These are phyloP conservation scores for Starmerella vaccinii DNA, from an alignment of 805 yeast genomes.

Conservation along the genomic window DNA sequence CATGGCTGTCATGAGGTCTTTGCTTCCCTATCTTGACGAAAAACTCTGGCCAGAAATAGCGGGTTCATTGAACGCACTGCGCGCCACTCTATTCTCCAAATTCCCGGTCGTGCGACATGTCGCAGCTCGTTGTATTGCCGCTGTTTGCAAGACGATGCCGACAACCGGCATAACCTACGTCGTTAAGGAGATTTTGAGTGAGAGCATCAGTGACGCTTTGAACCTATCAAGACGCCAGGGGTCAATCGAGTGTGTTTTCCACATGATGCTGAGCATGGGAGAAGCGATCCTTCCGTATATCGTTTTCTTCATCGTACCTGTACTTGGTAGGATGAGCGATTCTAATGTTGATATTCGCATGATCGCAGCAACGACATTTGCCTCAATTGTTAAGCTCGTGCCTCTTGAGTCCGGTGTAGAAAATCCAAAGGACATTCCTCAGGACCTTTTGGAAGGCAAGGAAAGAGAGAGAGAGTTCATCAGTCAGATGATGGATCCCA, in stretches of 20 bases:
- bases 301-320: conserved; percentile 90
- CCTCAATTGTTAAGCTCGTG: conserved; percentile 85
- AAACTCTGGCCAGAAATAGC: conserved; percentile 38
- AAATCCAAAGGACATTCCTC: conserved; percentile 86
- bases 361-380: conserved; percentile 91
- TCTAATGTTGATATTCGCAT: conserved; percentile 78
- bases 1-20: conserved; percentile 66
- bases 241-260: conserved; percentile 82
- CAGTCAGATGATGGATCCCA: conserved; percentile 95
- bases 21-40: conserved; percentile 51
- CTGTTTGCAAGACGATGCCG: conserved; percentile 60
- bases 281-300: conserved; percentile 83
- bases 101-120: conserved; percentile 80
- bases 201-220: conserved; percentile 69
- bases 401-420: conserved; percentile 97
- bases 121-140: conserved; percentile 79
- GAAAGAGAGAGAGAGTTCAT: conserved; percentile 90
- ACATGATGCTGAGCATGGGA: conserved; percentile 77
- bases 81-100: conserved; percentile 50
- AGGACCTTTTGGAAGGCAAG: conserved; percentile 72
- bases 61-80: conserved; percentile 42
- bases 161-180: conserved; percentile 63
- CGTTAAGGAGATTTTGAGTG: conserved; percentile 59
- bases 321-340: conserved; percentile 96
- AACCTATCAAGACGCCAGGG: conserved; percentile 74